Percentiles rank a stretch among this genome's conserved stretches.
Evolutionary conservation across 495 filamentous ascomycete genomes (phyloP).

Genomic region (Hypoxylon lenormandii): DNA sequence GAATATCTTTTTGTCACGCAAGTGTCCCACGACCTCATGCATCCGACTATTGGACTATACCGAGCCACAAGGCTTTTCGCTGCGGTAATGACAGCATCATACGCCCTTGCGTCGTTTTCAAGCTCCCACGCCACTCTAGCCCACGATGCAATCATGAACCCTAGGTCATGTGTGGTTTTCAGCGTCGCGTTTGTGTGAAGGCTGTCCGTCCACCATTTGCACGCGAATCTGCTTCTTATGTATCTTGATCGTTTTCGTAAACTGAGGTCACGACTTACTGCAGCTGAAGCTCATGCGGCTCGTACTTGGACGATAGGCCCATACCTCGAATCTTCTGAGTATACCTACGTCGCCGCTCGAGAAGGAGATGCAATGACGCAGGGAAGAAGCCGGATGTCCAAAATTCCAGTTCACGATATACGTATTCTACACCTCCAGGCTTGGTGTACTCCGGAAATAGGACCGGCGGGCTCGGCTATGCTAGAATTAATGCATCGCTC

Average conservation of each 20-base stretch:
- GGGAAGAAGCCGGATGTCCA: conserved; percentile 64
- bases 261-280: conserved; percentile 32
- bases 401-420: conserved; percentile 55
- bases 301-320: not conserved
- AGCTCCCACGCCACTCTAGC: conserved; percentile 56
- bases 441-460: conserved; percentile 52
- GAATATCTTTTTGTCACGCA: conserved; percentile 51
- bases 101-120: conserved; percentile 42
- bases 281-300: conserved; percentile 36
- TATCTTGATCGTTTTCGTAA: not conserved
- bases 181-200: conserved; percentile 53
- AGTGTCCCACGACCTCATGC: conserved; percentile 57
- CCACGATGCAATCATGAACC: conserved; percentile 60
- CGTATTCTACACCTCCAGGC: conserved; percentile 43
- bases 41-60: conserved; percentile 51
- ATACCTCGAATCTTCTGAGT: conserved; percentile 4
- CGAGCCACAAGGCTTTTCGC: conserved; percentile 55
- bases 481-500: not conserved
- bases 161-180: conserved; percentile 60
- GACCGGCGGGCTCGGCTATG: conserved; percentile 3
- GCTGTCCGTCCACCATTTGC: conserved; percentile 53
- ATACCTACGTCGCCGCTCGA: conserved; percentile 48
- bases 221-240: conserved; percentile 2
- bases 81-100: conserved; percentile 50
- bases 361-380: conserved; percentile 51